Evolutionary conservation across 179 eudicot species (phyloP).

Genomic region (Beta macrorhiza): DNA sequence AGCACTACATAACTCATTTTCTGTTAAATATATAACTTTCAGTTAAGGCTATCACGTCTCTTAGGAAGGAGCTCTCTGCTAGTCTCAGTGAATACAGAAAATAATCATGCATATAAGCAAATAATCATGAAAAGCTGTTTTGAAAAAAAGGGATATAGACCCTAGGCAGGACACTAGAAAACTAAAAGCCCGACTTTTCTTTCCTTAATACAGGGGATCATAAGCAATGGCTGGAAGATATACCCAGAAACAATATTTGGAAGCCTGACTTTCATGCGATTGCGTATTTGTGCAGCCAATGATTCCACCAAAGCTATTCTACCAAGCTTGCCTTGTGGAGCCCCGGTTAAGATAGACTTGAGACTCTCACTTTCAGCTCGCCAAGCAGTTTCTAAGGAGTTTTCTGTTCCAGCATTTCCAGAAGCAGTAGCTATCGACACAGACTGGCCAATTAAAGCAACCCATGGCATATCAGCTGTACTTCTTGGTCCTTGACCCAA

Average conservation of each 20-base stretch:
- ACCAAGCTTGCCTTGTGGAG: constrained; percentile 94
- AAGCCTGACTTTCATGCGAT: constrained; percentile 88
- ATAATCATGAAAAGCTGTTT: not conserved
- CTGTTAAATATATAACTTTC: not conserved
- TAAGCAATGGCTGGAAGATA: constrained; percentile 10
- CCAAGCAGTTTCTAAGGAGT: constrained; percentile 97
- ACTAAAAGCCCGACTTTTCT: not conserved
- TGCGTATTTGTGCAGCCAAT: constrained; percentile 85
- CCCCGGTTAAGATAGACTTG: constrained; percentile 89
- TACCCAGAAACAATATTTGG: constrained; percentile 97
- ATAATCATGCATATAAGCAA: too few relatives aligned
- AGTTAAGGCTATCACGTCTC: not conserved
- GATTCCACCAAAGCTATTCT: constrained; percentile 93
- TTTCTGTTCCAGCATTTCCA: constrained; percentile 78
- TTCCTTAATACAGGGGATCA: not conserved
- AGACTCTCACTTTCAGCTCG: constrained; percentile 97
- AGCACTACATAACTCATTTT: not conserved
- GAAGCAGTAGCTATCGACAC: constrained; percentile 96
- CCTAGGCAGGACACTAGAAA: not conserved
- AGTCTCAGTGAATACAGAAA: not conserved
- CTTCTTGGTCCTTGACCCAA: constrained; percentile 94
- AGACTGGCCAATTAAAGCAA: constrained; percentile 98
- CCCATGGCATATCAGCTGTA: constrained; percentile 93
- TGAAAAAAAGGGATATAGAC: not conserved
- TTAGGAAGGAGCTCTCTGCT: not conserved